A percentile compares a stretch with the other conserved stretches of the same genome.
Conservation (phyloP, 2,329 filamentous ascomycete genomes). For the Fusarium anguioides region DNA sequence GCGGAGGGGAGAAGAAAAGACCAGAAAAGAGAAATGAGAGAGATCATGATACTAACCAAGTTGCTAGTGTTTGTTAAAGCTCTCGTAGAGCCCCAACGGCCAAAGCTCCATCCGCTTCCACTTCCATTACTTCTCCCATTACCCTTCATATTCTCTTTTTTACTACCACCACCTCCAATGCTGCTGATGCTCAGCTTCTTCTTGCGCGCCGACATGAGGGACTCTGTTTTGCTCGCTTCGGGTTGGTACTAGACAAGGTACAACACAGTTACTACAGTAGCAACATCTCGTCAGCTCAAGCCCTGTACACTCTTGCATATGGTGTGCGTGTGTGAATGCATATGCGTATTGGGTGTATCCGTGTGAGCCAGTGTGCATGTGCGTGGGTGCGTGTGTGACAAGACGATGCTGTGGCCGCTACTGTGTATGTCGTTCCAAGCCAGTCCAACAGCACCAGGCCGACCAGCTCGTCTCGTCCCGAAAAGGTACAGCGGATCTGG, state of each 20-base stretch:
- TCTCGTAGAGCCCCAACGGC: conserved; percentile 29
- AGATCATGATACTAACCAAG: too few species aligned
- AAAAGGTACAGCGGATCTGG: conserved; percentile 17
- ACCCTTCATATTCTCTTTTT: conserved; percentile 32
- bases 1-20: conserved; percentile 6
- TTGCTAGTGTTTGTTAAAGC: conserved; percentile 23
- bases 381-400: too few species aligned
- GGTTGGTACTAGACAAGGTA: conserved; percentile 3
- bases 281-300: conserved; percentile 23
- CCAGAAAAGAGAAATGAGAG: neutral
- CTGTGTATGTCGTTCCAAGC: neutral
- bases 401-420: neutral
- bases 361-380: neutral
- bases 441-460: conserved; percentile 6
- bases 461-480: conserved; percentile 12
- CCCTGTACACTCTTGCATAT: conserved; percentile 15
- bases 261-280: neutral
- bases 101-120: conserved; percentile 35
- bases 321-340: neutral
- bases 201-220: conserved; percentile 24
- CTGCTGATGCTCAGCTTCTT: conserved; percentile 38
- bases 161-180: conserved; percentile 16
- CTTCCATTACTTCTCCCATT: conserved; percentile 17
- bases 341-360: neutral
- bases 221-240: conserved; percentile 3